Evolutionary conservation across 805 yeast genomes (phyloP), one percentile per base, ranked within the genome.

Genomic region (Wickerhamiella australiensis): DNA sequence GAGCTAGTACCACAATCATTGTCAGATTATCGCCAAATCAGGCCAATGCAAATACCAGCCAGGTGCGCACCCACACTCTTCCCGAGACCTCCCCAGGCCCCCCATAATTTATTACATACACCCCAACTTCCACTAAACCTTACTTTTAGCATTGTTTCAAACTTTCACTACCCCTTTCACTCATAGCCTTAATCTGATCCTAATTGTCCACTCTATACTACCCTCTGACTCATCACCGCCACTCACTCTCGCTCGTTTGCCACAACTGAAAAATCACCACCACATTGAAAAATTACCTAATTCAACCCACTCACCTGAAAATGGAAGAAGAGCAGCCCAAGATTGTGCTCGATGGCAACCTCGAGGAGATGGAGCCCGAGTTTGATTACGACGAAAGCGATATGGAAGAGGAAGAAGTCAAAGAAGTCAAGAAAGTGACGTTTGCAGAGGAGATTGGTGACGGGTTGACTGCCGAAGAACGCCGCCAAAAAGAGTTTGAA

Each of bases 401-500:
- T 44, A 64, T 65, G 46, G 70, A 63, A 25, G 53, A 42, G 22
- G 59, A 57, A 20, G 55, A 50, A n/a, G 59, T 47, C 13, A 53
- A 33, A 12, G 48, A 45, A 53, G 58, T 45, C 33, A 70, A 82
- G 69, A 88, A 88, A 68, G 97, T 90, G 45, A 77, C 92, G 4
- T 88, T 88, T 65, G 65, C 63, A 22, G 74, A 66, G 25, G 79
- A 71, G 51, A 75, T 75, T 42, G 85, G 78, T 55, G 77, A 74
- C 53, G 82, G 74, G 45, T 70, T 71, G 48, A 66, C 67, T 35
- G 85, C 78, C 53, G 94, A 82, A 62, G 95, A 83, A 66, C 77
- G 75, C 53, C 80, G 86, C 61, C 74, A 75, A 61, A 75, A 79
- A 63, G 96, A 90, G 66, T 88, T 92, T 60, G 94, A 85, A 74